These are phyloP conservation scores for Pestalotiopsis sp. DNA, from an alignment of 2,329 filamentous ascomycete genomes.

Conservation along the genomic window DNA sequence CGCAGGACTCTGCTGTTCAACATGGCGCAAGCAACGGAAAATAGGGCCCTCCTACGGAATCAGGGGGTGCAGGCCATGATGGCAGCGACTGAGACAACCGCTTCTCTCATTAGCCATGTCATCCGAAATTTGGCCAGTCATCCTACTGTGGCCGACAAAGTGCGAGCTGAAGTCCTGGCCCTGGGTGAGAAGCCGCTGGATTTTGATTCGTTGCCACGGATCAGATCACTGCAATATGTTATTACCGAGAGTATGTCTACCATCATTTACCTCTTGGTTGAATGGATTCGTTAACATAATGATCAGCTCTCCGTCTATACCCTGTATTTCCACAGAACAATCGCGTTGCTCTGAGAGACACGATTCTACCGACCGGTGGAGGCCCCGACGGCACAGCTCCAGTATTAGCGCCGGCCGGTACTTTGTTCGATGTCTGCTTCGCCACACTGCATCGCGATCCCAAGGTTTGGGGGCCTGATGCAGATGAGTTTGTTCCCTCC, in stretches of 20 bases:
- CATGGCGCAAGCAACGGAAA: background rate
- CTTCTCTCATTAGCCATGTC: constrained; percentile 24
- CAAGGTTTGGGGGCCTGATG: constrained; percentile 21
- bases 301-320: constrained; percentile 21
- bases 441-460: constrained; percentile 22
- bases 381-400: constrained; percentile 21
- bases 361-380: constrained; percentile 21
- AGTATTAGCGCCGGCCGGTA: constrained; percentile 22
- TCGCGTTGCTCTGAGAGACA: constrained; percentile 21
- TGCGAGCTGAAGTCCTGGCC: constrained; percentile 23
- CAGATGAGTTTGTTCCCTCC: constrained; percentile 22
- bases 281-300: constrained; percentile 15
- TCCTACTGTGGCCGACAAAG: constrained; percentile 20
- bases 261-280: constrained; percentile 6
- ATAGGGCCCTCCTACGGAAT: constrained; percentile 19
- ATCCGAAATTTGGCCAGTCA: constrained; percentile 24
- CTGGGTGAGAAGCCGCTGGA: constrained; percentile 23
- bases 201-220: constrained; percentile 23
- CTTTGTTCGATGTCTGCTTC: constrained; percentile 22
- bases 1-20: background rate
- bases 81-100: constrained; percentile 23
- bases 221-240: constrained; percentile 22
- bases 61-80: constrained; percentile 25
- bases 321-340: constrained; percentile 23
- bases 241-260: constrained; percentile 21